phyloP scores from a whole-genome alignment of 75 land plant genomes.

The Azolla pinnata region DNA sequence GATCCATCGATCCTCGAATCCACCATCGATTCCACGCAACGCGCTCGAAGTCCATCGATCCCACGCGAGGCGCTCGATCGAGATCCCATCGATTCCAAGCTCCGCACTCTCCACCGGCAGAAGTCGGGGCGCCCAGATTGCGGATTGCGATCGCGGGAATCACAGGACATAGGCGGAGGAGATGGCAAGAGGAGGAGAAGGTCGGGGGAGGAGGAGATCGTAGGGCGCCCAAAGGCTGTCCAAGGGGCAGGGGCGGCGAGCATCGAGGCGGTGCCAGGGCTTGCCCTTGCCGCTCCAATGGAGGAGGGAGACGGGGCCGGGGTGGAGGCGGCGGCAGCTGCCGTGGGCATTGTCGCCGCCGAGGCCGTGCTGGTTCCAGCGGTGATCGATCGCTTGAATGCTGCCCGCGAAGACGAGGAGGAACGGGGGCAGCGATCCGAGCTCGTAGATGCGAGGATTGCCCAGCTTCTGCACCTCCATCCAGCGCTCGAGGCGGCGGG shows the following conservation, averaged over 20 bases:
- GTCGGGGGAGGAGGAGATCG: no score
- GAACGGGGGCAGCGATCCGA: conserved; percentile 44
- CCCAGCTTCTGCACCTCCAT: conserved; percentile 40
- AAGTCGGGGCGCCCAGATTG: no score
- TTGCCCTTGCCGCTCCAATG: conserved; percentile 97
- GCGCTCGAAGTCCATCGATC: no score
- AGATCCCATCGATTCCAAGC: no score
- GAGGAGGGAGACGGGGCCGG: conserved; percentile 84
- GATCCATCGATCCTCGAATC: no score
- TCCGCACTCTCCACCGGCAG: no score
- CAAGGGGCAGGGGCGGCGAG: conserved; percentile 59
- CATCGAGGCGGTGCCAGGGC: conserved; percentile 80
- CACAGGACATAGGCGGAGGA: no score
- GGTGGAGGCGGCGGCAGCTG: conserved; percentile 75
- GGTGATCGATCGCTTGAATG: conserved; percentile 34
- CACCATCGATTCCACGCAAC: no score
- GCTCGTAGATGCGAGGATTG: conserved; percentile 33
- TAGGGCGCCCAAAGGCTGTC: conserved; percentile 85
- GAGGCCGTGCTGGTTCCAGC: conserved; percentile 48
- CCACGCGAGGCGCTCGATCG: no score
- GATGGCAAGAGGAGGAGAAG: no score
- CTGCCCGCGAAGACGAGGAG: conserved; percentile 35
- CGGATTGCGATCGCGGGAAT: no score
- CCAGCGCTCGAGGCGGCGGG: conserved; percentile 31
- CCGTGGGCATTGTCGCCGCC: conserved; percentile 31